Evolutionary conservation across 495 filamentous ascomycete genomes (phyloP).

Genomic region (Aspergillus campestris): DNA sequence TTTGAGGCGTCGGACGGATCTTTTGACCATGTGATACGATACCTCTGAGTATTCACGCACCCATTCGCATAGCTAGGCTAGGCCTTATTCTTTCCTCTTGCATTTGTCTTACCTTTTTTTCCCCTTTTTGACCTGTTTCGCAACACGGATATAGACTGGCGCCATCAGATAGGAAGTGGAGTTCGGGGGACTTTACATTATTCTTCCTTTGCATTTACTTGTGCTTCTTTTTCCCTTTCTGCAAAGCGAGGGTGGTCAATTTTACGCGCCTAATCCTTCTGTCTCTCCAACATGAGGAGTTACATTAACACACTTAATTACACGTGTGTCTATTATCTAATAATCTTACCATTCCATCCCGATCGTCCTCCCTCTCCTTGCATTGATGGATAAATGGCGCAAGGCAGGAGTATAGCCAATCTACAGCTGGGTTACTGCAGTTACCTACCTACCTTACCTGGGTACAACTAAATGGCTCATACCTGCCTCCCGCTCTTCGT

Average conservation of each 20-base stretch:
- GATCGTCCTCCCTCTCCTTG: too few species aligned
- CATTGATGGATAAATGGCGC: too few species aligned
- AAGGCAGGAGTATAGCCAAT: too few species aligned
- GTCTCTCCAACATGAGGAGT: background rate
- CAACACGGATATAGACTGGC: slow-evolving; percentile 30
- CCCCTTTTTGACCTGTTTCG: slow-evolving; percentile 10
- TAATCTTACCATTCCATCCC: too few species aligned
- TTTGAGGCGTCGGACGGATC: too few species aligned
- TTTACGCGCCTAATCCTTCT: slow-evolving; percentile 1
- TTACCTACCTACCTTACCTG: too few species aligned
- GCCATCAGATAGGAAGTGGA: slow-evolving; percentile 26
- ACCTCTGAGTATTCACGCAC: background rate
- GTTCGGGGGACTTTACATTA: slow-evolving; percentile 15
- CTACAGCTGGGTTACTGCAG: too few species aligned
- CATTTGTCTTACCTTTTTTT: slow-evolving; percentile 6
- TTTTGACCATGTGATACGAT: background rate
- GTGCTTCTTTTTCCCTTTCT: slow-evolving; percentile 9
- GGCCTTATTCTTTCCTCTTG: slow-evolving; percentile 6
- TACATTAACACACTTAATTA: too few species aligned
- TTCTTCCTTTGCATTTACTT: slow-evolving; percentile 7
- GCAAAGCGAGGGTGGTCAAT: slow-evolving; percentile 14
- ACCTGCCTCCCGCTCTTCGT: too few species aligned
- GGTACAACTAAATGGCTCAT: too few species aligned
- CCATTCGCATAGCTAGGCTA: background rate
- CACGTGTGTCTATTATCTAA: too few species aligned